Base-by-base conservation (phyloP, 169 alveolate genomes). In the Eimeria tenella region DNA sequence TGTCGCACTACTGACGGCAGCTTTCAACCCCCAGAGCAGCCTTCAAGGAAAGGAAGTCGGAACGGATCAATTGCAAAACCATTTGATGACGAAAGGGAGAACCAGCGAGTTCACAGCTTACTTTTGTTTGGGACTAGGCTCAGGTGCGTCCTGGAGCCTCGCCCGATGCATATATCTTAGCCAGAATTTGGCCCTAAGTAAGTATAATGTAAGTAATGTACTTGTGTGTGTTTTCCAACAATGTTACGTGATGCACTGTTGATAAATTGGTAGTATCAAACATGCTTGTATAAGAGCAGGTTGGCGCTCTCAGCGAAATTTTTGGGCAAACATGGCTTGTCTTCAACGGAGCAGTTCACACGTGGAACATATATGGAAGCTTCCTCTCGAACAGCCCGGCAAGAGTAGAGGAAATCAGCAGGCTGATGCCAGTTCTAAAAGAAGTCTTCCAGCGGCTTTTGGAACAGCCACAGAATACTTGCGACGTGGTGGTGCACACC, bases 241-340 rank as follows among this genome's bases (percentile, higher is more conserved):
- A 31, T 31, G 42, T 31, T 31, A 31, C 42, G 42, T 31, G 42
- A 31, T 31, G 42, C 42, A 31, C 42, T 31, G 42, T 31, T 31
- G n/a, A n/a, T n/a, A n/a, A n/a, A n/a, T n/a, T n/a, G 42, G 42
- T 31, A 31, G 2, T 31, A 2, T 31, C 42, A 31, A 31, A 31
- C 42, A 31, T 31, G 42, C 42, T 31, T 31, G 42, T 49, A 68
- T 21, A 68, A 68, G 3, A 15, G n/a, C 21, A n/a, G 49, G 8
- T 62, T 42, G 92, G 31, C 31, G 65, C 63, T 49, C 56, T 52
- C 81, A 84, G 92, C 81, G 92, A 56, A n/a, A 79, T 81, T 10
- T 84, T 84, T 84, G 92, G 92, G 2, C 92, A 84, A 49, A 42
- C 77, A 21, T 84, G 92, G 92, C 92, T 84, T 73, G 92, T 63